Evolutionary conservation across 441 rosid species (phyloP), one percentile per base, ranked within the genome.

Genomic region (Syzygium malaccense): DNA sequence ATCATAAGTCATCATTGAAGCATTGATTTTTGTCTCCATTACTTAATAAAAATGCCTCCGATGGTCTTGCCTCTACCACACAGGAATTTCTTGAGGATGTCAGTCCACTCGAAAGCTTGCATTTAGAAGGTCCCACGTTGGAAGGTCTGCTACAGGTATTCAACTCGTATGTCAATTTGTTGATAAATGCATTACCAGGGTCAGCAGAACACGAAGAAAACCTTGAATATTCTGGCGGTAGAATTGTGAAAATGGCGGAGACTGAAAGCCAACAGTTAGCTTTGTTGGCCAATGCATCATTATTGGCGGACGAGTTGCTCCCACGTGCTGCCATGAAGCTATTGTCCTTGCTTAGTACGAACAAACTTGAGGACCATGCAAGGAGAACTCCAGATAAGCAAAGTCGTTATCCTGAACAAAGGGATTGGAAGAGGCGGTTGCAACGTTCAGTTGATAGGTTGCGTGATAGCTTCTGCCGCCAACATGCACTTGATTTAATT

Each of bases 271-370:
- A 98, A 89, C 99, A 98, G 93, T 94, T 97, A 92, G 99, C 99
- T 86, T 94, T 98, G 94, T 94, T 97, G 28, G 99, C 99, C 87
- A 98, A 98, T 93, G 99, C 99, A 86, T 98, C 99, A 89, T 92
- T 97, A 88, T 93, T 98, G 92, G 98, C 99, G 5, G 99, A 98
- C 91, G 99, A 98, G 89, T 93, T 98, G 80, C 98, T 98, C 85
- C 99, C 99, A 53, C 98, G 99, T 89, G 99, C 99, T 56, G 98
- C 99, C 88, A 95, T 96, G 98, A 98, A 97, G 91, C 98, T 98
- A 26, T 92, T 98, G 87, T 96, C 98, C 83, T 64, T 91, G 45
- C 92, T 90, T 90, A 98, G 94, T 86, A 90, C 90, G 86, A 94
- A 88, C 92, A 89, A 94, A 89, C 94, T 91, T 91, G 97, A 96